Evolutionary conservation across 345 rosid genomes (phyloP), one percentile per base, ranked within the genome.

Genomic region (Syzygium aqueum): DNA sequence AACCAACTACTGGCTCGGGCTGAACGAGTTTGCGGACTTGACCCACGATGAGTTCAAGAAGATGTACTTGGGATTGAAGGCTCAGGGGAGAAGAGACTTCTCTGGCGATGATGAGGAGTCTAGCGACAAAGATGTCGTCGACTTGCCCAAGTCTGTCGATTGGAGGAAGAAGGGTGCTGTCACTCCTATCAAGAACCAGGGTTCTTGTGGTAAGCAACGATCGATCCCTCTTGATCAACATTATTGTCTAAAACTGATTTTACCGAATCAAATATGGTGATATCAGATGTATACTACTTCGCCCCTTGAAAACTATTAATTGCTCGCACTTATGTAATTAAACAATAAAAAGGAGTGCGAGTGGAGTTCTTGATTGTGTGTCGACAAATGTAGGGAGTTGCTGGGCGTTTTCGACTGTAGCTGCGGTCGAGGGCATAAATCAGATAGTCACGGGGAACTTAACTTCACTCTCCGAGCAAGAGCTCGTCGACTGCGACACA

Each of bases 91-190:
- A 30, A 88, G 89, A 28, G 89, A 85, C 67, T 87, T 87, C 33
- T 77, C 90, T 14, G 85, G 27, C 25, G 88, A 51, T 13, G 73
- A 51, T 52, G 89, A 51, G 19, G 93, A 92, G 54, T 92, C 91
- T 46, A 87, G 86, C 73, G 92, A 92, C 40, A 86, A 86, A 88
- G 91, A 78, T 88, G 92, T 91, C 8, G 87, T 84, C 77, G 91
- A 89, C 63, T 88, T 93, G 88, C 98, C 97, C 43, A 89, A 92
- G 89, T 91, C 97, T 1, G 91, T 95, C 11, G 99, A 95, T 84
- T 97, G 99, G 99, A 95, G 99, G 86, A 91, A 90, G 88, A 92
- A 94, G 88, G 96, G 98, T 7, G 97, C 95, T 19, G 96, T 95
- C 25, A 89, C 97, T 57, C 86, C 93, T 3, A 91, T 97, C 84